These are phyloP conservation scores for Penicillium sp. DNA, from an alignment of 2,329 filamentous ascomycete species.

Conservation along the genomic window DNA sequence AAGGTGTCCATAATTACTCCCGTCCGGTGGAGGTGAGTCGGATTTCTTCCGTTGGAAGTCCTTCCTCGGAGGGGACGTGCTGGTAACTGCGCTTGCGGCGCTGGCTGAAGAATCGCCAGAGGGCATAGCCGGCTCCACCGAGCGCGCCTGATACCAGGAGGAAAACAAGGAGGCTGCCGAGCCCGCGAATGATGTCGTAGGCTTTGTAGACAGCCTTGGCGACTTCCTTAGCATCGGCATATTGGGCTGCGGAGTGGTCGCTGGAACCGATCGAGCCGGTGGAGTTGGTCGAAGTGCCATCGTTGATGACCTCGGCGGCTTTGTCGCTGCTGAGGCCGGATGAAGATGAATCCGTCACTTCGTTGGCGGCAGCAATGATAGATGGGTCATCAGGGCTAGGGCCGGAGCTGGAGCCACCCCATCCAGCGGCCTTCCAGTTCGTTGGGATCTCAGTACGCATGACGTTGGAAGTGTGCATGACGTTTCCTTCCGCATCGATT, in stretches of 20 bases:
- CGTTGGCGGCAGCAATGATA: constrained; percentile 19
- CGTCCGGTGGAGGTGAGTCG: constrained; percentile 11
- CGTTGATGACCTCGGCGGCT: constrained; percentile 4
- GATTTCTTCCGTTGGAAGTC: constrained; percentile 24
- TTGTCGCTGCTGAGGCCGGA: constrained; percentile 2
- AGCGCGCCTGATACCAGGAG: constrained; percentile 26
- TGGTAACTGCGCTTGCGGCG: constrained; percentile 30
- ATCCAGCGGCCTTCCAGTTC: constrained; percentile 35
- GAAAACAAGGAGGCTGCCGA: constrained; percentile 33
- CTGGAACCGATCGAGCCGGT: background rate
- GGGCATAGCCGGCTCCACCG: constrained; percentile 23
- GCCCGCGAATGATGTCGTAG: constrained; percentile 32
- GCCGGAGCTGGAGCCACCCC: constrained; percentile 18
- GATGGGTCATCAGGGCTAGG: constrained; percentile 33
- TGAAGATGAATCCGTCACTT: constrained; percentile 9
- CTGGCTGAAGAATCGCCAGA: constrained; percentile 22
- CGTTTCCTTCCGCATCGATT: constrained; percentile 18
- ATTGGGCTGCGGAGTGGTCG: background rate
- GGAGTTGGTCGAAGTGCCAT: constrained; percentile 4
- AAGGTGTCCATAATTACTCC: background rate
- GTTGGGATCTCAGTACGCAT: constrained; percentile 26
- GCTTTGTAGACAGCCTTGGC: constrained; percentile 32
- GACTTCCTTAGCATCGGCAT: constrained; percentile 29
- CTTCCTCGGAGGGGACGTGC: constrained; percentile 33
- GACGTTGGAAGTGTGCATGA: constrained; percentile 26